phyloP scores from a whole-genome alignment of 208 protist genomes.

The Strigomonas culicis region DNA sequence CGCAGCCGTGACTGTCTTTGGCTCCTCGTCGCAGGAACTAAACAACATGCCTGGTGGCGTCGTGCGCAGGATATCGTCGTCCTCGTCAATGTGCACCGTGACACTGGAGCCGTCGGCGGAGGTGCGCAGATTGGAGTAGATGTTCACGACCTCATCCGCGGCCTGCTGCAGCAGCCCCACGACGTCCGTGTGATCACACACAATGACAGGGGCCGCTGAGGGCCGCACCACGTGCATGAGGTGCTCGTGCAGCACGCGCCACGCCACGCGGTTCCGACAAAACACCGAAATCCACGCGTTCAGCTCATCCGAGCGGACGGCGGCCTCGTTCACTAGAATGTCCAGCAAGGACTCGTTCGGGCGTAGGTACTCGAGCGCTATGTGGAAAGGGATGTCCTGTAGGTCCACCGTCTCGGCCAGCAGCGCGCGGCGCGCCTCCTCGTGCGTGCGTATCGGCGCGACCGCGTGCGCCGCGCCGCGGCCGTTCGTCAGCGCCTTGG shows the following conservation, averaged over 20 bases:
- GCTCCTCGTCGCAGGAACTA: conserved; percentile 38
- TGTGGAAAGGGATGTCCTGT: conserved; percentile 30
- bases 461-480: not conserved
- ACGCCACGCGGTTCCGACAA: conserved; percentile 72
- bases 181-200: conserved; percentile 38
- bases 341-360: conserved; percentile 70
- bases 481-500: not conserved
- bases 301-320: conserved; percentile 51
- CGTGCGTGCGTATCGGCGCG: conserved; percentile 17
- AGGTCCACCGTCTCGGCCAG: conserved; percentile 17
- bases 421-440: conserved; percentile 31
- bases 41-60: conserved; percentile 27
- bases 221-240: conserved; percentile 59
- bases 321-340: conserved; percentile 74
- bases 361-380: conserved; percentile 55
- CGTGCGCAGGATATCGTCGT: conserved; percentile 28
- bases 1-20: not conserved
- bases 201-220: conserved; percentile 28
- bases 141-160: conserved; percentile 50
- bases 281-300: conserved; percentile 80
- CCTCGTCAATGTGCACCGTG: conserved; percentile 62
- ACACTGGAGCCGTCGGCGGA: conserved; percentile 24
- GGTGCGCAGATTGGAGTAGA: conserved; percentile 40
- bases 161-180: conserved; percentile 46
- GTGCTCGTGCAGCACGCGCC: conserved; percentile 85